These are phyloP conservation scores for Nowakowskiella sp. DNA, from an alignment of 192 early-diverging fungal species.

Conservation along the genomic window DNA sequence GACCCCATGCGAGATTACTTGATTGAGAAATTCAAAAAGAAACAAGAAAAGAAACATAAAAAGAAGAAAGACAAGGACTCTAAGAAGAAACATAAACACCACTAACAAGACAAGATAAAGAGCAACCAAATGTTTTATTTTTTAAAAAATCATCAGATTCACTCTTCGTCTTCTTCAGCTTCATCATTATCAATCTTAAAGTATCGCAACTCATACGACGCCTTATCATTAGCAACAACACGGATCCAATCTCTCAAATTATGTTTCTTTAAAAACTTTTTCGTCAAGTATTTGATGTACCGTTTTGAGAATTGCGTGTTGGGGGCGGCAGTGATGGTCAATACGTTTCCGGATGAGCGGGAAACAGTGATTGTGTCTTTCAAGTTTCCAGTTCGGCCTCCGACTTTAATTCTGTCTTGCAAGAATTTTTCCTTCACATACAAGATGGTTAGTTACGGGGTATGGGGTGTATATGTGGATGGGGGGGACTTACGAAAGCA, in stretches of 20 bases:
- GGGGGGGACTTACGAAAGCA: conserved; percentile 67
- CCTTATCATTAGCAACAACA: conserved; percentile 82
- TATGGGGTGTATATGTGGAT: background rate
- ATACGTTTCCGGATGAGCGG: conserved; percentile 49
- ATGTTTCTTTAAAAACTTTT: conserved; percentile 99
- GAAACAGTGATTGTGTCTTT: conserved; percentile 74
- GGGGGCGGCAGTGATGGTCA: conserved; percentile 69
- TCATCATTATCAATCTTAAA: conserved; percentile 78
- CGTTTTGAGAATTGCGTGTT: conserved; percentile 84
- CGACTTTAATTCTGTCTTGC: conserved; percentile 97
- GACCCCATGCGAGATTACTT: conserved; percentile 35
- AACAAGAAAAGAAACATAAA: conserved; percentile 15
- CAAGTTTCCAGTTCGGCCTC: conserved; percentile 92
- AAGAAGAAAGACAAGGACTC: conserved; percentile 23
- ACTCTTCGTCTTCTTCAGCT: conserved; percentile 69
- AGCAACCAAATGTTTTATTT: too few species aligned
- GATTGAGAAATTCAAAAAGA: conserved; percentile 15
- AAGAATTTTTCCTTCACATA: conserved; percentile 84
- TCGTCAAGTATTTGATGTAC: conserved; percentile 99
- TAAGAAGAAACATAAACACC: too few species aligned
- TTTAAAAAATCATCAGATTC: too few species aligned
- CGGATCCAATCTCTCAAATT: conserved; percentile 97
- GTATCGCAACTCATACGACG: conserved; percentile 92
- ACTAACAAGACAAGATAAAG: too few species aligned
- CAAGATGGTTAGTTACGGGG: background rate